Conservation (phyloP, 148 eudicot species). For the Suaeda aralocaspica region DNA sequence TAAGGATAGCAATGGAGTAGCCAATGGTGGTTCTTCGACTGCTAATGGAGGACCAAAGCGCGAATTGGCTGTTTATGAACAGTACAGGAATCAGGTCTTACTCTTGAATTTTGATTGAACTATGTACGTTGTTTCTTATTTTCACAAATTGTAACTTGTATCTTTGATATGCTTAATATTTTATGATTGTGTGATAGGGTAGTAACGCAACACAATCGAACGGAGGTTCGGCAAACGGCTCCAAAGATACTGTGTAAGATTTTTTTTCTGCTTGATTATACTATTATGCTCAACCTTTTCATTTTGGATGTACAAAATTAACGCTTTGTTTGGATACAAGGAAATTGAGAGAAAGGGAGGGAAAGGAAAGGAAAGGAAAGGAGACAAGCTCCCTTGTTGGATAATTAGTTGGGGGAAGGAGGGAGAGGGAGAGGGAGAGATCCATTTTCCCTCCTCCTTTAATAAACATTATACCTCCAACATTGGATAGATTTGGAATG, state of each 20-base stretch:
- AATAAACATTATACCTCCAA: too few relatives aligned
- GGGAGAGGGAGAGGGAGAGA: too few relatives aligned
- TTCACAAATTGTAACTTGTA: too few relatives aligned
- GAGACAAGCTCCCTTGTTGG: too few relatives aligned
- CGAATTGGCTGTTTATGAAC: constrained; percentile 84
- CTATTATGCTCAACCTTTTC: not conserved
- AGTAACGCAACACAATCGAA: constrained; percentile 41
- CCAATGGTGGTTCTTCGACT: constrained; percentile 34
- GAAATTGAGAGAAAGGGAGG: too few relatives aligned
- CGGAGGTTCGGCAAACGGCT: constrained; percentile 37
- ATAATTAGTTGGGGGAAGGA: too few relatives aligned
- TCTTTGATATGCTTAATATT: constrained; percentile 17
- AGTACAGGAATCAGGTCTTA: constrained; percentile 63
- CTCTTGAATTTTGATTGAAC: not conserved
- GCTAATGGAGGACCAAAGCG: constrained; percentile 44
- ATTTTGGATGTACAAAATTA: not conserved
- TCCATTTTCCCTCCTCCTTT: too few relatives aligned
- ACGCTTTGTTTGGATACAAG: too few relatives aligned
- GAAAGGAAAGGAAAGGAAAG: too few relatives aligned
- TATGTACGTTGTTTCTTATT: not conserved
- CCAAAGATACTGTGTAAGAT: constrained; percentile 47
- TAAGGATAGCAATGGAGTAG: constrained; percentile 39
- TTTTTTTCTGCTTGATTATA: constrained; percentile 5
- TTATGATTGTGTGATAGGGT: constrained; percentile 33
- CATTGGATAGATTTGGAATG: too few relatives aligned